Evolutionary conservation across 2,329 filamentous ascomycete species (phyloP), one percentile per base, ranked within the genome.

Genomic region (Ceratocystis variospora): DNA sequence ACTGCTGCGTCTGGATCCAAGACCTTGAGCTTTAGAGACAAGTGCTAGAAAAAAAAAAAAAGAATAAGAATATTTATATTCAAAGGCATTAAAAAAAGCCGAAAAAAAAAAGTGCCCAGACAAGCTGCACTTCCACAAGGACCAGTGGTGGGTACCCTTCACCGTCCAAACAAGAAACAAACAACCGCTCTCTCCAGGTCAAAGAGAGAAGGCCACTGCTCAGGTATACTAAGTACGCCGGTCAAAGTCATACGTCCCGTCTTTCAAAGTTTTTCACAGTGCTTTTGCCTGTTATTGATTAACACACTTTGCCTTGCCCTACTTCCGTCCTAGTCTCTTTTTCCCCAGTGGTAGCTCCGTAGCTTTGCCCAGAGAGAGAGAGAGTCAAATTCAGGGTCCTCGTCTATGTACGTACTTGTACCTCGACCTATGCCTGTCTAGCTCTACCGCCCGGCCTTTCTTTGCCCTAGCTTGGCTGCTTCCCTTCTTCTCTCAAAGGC

Each of bases 111-210:
- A 53, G 46, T 50, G 1, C 48, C 48, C 19, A 25, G 25, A 19
- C 48, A 28, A 19, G 48, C 48, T 53, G 25, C 19, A 22, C 48
- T 53, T 25, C 48, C n/a, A n/a, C 7, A 10, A n/a, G 22, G 22
- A 25, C 22, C 1, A 25, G 22, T 25, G 22, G 22, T 25, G 22
- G 22, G 22, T 2, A 25, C 46, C 7, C 5, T 6, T 10, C 46
- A 50, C 8, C 46, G 46, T 25, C 46, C 46, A 53, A 53, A 53
- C 48, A 53, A 53, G 48, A 53, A 53, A 53, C 48, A 53, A 53
- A 53, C 48, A 53, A 25, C 5, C 19, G 25, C 19, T 8, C 0
- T 10, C 7, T 12, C 10, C 37, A 41, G 4, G 37, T 10, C 3
- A 3, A 41, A 41, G 10, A 41, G 37, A 41, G 37, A 12, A 12